phyloP scores from a whole-genome alignment of 331 rosid genomes.

The Quercus tomentella region DNA sequence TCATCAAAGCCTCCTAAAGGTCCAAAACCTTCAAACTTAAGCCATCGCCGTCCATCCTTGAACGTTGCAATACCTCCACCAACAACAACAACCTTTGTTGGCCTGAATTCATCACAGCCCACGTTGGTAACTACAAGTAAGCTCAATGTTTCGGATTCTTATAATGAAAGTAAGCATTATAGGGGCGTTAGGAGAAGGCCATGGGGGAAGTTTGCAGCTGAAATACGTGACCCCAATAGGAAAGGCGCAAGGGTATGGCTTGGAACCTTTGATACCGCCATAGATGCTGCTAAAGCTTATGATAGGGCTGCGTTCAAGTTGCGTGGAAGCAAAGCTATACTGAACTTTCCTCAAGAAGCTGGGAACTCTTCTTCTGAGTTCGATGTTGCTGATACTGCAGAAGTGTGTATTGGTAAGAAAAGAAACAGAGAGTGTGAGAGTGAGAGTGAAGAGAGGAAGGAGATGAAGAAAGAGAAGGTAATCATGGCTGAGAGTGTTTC shows the following conservation, averaged over 20 bases:
- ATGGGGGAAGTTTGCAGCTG: slow-evolving; percentile 93
- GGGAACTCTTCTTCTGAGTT: slow-evolving; percentile 7
- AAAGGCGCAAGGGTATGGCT: slow-evolving; percentile 94
- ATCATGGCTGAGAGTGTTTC: not conserved
- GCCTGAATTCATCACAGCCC: not conserved
- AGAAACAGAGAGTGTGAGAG: slow-evolving; percentile 19
- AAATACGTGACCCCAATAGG: slow-evolving; percentile 75
- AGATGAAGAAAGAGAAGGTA: slow-evolving; percentile 26
- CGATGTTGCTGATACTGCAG: not conserved
- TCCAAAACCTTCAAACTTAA: slow-evolving; percentile 18
- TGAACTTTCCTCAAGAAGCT: slow-evolving; percentile 78
- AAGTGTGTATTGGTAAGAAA: slow-evolving; percentile 17
- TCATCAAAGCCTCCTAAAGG: slow-evolving; percentile 16
- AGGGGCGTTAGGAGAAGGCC: slow-evolving; percentile 83
- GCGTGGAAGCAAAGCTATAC: slow-evolving; percentile 85
- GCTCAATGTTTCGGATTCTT: not conserved
- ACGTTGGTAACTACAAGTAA: not conserved
- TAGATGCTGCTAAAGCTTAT: slow-evolving; percentile 90
- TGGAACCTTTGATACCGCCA: slow-evolving; percentile 83
- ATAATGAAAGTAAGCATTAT: slow-evolving; percentile 37
- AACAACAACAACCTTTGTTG: not conserved
- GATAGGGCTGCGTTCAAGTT: slow-evolving; percentile 76
- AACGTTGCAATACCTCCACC: slow-evolving; percentile 33
- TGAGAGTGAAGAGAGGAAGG: not conserved
- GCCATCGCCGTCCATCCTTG: slow-evolving; percentile 33